Percentiles rank a stretch among this genome's conserved stretches.
Conservation (phyloP, 1,139 yeast species). For the Pneumocystis carinii region DNA sequence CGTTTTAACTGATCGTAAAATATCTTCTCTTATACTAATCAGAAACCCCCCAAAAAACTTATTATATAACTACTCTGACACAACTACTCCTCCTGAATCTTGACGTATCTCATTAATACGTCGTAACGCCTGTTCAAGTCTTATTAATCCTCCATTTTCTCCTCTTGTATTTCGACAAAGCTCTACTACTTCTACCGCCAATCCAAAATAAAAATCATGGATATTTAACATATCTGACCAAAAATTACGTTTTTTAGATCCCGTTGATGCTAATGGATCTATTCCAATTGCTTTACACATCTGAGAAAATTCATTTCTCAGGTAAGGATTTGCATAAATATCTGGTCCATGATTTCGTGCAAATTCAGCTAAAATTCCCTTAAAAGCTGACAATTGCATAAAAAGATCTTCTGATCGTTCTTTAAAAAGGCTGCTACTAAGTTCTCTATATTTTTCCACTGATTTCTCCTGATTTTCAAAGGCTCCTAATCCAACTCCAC, state of each 20-base stretch:
- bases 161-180: slow-evolving; percentile 55
- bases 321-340: slow-evolving; percentile 46
- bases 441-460: slow-evolving; percentile 24
- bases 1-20: slow-evolving; percentile 34
- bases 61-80: slow-evolving; percentile 1
- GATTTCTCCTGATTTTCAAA: slow-evolving; percentile 24
- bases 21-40: slow-evolving; percentile 25
- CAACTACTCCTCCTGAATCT: slow-evolving; percentile 22
- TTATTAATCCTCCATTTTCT: slow-evolving; percentile 65
- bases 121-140: slow-evolving; percentile 42
- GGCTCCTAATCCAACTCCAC: slow-evolving; percentile 29
- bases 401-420: slow-evolving; percentile 24
- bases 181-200: slow-evolving; percentile 61
- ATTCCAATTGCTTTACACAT: slow-evolving; percentile 69
- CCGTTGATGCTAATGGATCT: slow-evolving; percentile 53
- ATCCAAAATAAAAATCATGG: slow-evolving; percentile 46
- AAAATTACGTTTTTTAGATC: slow-evolving; percentile 21
- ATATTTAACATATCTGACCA: slow-evolving; percentile 29
- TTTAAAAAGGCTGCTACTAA: slow-evolving; percentile 22
- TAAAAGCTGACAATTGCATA: slow-evolving; percentile 27
- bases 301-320: slow-evolving; percentile 53
- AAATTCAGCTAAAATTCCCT: slow-evolving; percentile 25
- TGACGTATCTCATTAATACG: slow-evolving; percentile 15
- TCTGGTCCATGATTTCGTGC: slow-evolving; percentile 45
- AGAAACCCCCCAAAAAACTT: not conserved